A percentile compares a stretch with the other conserved stretches of the same genome.
phyloP scores from a whole-genome alignment of 2,329 filamentous ascomycete genomes.

The Cryphonectria nitschkei region DNA sequence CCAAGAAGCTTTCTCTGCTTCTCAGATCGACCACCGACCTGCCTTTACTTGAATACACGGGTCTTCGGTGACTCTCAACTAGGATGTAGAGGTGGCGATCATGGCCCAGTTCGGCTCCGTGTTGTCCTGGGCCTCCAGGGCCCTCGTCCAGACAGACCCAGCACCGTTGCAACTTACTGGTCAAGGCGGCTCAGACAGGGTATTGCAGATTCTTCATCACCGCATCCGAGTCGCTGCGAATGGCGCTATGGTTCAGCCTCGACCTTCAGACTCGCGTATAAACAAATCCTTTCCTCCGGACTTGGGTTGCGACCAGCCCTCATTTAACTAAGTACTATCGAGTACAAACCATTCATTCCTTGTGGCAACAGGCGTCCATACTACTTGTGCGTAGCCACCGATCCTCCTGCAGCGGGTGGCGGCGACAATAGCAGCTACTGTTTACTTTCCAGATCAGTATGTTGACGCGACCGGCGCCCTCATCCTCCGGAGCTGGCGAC shows the following conservation, averaged over 20 bases:
- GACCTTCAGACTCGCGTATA: background rate
- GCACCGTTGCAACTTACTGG: constrained; percentile 12
- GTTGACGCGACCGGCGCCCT: constrained; percentile 3
- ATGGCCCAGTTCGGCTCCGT: constrained; percentile 16
- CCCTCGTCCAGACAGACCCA: constrained; percentile 17
- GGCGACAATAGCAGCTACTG: background rate
- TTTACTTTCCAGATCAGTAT: constrained; percentile 2
- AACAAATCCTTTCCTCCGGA: background rate
- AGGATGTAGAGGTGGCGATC: constrained; percentile 17
- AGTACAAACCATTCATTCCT: background rate
- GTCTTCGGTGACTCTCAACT: background rate
- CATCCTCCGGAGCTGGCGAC: constrained; percentile 21
- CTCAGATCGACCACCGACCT: constrained; percentile 1
- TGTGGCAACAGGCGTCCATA: background rate
- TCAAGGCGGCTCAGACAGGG: constrained; percentile 9
- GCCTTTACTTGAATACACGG: constrained; percentile 3
- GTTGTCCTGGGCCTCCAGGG: constrained; percentile 17
- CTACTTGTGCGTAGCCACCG: background rate
- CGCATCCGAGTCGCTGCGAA: background rate
- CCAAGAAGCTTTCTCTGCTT: background rate
- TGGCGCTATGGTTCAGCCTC: constrained; percentile 8
- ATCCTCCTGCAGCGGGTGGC: background rate
- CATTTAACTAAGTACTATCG: background rate
- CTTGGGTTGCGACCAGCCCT: background rate
- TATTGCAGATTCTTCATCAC: constrained; percentile 12